Base-by-base conservation (phyloP, 371 early-diverging fungal genomes). In the Conidiobolus incongruus region DNA sequence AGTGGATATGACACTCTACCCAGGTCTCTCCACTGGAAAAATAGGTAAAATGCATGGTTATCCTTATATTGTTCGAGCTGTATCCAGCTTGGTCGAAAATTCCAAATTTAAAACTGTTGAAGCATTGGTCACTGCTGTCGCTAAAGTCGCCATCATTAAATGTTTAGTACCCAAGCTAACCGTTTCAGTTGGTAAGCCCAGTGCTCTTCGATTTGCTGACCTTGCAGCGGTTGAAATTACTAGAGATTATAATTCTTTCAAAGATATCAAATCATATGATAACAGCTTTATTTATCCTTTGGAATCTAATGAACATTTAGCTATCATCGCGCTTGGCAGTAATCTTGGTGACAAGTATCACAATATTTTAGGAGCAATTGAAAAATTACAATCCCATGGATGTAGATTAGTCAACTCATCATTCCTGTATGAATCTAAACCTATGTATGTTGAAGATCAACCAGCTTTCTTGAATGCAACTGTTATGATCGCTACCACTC, bases 391-490 rank as follows among this genome's bases (percentile, higher is more conserved):
- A 50, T 48, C 51, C 0, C 56, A 62, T 16, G 55, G 61, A 2
- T 67, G 71, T 39, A 55, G 62, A 12, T 57, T 97, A 2, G 51
- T 80, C n/a, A 88, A 93, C 50, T 91, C 95, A 10, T 91, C 92
- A 32, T 94, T 84, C 59, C 54, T 97, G 47, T 97, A 97, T 58
- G 89, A 94, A 53, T 89, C 94, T 0, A 64, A 77, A 11, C 89
- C 97, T 26, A 94, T 93, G 95, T 95, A 97, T 59, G 72, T 80
- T 24, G 62, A 66, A 5, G 91, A 95, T 34, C 96, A 97, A 53
- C 84, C 90, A 5, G 52, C 62, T 16, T 97, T 95, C 54, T 52
- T 97, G 40, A 97, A 97, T 47, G 84, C 69, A 2, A 19, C 15
- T 12, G 10, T 12, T 23, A 52, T 75, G 76, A 50, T 75, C 43